Evolutionary conservation across 1,284 basidiomycete genomes (phyloP).

Genomic region (Moesziomyces globuligerus): DNA sequence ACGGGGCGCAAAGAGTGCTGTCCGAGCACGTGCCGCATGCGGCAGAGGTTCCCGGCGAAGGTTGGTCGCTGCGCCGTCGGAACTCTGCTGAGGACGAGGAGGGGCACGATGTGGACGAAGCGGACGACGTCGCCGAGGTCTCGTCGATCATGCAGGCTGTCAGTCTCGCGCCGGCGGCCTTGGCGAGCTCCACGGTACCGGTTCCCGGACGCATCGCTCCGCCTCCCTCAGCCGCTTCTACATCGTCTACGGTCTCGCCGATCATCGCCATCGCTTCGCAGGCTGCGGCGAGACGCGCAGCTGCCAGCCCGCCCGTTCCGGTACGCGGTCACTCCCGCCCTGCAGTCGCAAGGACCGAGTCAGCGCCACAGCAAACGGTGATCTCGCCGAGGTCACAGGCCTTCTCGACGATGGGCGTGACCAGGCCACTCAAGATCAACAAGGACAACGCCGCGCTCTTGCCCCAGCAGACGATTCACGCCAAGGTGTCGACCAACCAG

Average conservation of each 20-base stretch:
- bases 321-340: slow-evolving; percentile 31
- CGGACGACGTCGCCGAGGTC: slow-evolving; percentile 41
- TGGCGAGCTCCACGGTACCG: background rate
- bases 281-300: background rate
- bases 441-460: slow-evolving; percentile 14
- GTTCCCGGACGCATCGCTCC: slow-evolving; percentile 7
- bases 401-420: slow-evolving; percentile 2
- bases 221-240: slow-evolving; percentile 13
- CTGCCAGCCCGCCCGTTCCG: slow-evolving; percentile 11
- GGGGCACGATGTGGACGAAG: slow-evolving; percentile 19
- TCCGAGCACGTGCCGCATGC: slow-evolving; percentile 4
- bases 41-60: background rate
- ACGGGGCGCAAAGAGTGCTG: slow-evolving; percentile 12
- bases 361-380: too few species aligned
- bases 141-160: slow-evolving; percentile 42
- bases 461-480: slow-evolving; percentile 32
- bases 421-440: slow-evolving; percentile 38
- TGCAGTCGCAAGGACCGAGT: too few species aligned
- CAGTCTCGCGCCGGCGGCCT: slow-evolving; percentile 6
- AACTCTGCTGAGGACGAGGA: slow-evolving; percentile 19
- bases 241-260: slow-evolving; percentile 11
- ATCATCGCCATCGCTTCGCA: background rate
- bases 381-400: slow-evolving; percentile 1
- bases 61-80: slow-evolving; percentile 32
- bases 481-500: slow-evolving; percentile 25